A percentile compares a stretch with the other conserved stretches of the same genome.
Evolutionary conservation across 192 early-diverging fungal genomes (phyloP).

Genomic region (Piromyces finnis): DNA sequence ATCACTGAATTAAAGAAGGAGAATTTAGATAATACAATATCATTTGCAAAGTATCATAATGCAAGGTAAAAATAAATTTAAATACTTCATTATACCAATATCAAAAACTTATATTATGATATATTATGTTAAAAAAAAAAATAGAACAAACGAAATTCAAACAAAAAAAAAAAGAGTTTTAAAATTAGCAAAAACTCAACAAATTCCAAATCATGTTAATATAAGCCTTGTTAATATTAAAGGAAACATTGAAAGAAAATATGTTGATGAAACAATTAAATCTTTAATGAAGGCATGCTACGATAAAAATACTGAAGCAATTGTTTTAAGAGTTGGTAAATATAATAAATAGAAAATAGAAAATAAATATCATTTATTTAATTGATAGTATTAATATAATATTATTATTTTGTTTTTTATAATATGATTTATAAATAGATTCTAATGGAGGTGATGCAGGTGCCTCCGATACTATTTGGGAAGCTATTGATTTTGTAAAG

Average conservation of each 20-base stretch:
- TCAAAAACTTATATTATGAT: too few species aligned
- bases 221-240: background rate
- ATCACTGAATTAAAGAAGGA: conserved; percentile 7
- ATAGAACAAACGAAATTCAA: background rate
- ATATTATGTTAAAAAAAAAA: too few species aligned
- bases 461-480: conserved; percentile 47
- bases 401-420: too few species aligned
- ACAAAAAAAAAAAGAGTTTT: background rate
- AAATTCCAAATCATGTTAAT: background rate
- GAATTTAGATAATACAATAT: conserved; percentile 8
- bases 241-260: background rate
- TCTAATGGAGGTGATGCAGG: conserved; percentile 48
- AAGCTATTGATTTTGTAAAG: conserved; percentile 31
- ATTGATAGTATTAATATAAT: too few species aligned
- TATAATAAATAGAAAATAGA: too few species aligned
- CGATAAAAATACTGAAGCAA: conserved; percentile 26
- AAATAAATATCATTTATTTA: too few species aligned
- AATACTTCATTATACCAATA: too few species aligned
- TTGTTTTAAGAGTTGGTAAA: conserved; percentile 45
- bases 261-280: conserved; percentile 20
- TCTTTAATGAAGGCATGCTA: conserved; percentile 30
- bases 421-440: conserved; percentile 9
- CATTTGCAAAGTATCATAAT: background rate
- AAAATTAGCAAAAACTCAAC: background rate
- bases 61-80: background rate